phyloP scores from a whole-genome alignment of 2,329 filamentous ascomycete species.

The Pseudogymnoascus sp. region DNA sequence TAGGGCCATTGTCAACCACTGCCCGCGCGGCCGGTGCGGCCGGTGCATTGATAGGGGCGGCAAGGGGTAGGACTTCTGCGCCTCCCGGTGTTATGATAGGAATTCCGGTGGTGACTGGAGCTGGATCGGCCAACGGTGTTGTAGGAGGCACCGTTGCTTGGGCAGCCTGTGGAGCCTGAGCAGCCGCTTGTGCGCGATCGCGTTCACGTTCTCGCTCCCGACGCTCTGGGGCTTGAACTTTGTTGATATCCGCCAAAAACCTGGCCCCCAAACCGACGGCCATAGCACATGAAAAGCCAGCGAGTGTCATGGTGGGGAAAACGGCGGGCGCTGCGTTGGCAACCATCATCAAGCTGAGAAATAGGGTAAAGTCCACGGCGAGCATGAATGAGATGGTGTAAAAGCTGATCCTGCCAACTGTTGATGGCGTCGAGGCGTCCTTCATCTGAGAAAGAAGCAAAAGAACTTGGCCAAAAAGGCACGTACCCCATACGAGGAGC shows the following conservation, averaged over 20 bases:
- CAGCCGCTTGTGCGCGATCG: slow-evolving; percentile 21
- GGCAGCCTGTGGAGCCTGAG: slow-evolving; percentile 22
- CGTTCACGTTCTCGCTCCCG: slow-evolving; percentile 28
- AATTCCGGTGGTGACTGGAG: slow-evolving; percentile 18
- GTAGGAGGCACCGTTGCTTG: slow-evolving; percentile 22
- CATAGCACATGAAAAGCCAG: slow-evolving; percentile 48
- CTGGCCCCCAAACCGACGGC: slow-evolving; percentile 51
- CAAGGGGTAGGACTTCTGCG: slow-evolving; percentile 17
- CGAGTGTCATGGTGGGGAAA: slow-evolving; percentile 50
- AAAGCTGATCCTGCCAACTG: slow-evolving; percentile 59
- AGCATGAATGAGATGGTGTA: slow-evolving; percentile 56
- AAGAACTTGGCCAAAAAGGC: slow-evolving; percentile 56
- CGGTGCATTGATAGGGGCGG: slow-evolving; percentile 1
- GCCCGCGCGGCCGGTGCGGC: slow-evolving; percentile 8
- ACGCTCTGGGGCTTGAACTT: slow-evolving; percentile 53
- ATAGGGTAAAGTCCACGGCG: slow-evolving; percentile 51
- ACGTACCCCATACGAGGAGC: slow-evolving; percentile 48
- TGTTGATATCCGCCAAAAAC: slow-evolving; percentile 54
- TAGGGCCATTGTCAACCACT: slow-evolving; percentile 31
- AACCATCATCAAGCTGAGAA: slow-evolving; percentile 48
- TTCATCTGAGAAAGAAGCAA: slow-evolving; percentile 59
- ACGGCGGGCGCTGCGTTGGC: slow-evolving; percentile 49
- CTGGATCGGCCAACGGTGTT: neutral
- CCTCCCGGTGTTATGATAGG: slow-evolving; percentile 25
- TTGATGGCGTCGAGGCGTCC: slow-evolving; percentile 61